Conservation (phyloP, 1,139 yeast species). For the Yamadazyma membranifaciens region DNA sequence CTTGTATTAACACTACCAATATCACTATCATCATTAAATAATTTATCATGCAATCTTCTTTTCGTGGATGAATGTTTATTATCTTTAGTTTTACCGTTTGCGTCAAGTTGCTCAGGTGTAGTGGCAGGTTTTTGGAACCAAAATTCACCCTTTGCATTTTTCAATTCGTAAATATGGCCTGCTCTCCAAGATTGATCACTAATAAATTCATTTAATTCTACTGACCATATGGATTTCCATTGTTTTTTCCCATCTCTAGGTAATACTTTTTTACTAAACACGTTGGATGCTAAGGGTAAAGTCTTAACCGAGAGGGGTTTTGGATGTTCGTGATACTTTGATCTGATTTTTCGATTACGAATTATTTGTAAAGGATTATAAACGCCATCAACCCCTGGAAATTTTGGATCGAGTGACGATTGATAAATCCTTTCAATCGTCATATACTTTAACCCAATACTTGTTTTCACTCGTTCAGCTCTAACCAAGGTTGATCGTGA, state of each 20-base stretch:
- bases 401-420: conserved; percentile 14
- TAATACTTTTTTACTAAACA: conserved; percentile 42
- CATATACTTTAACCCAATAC: conserved; percentile 51
- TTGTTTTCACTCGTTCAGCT: conserved; percentile 53
- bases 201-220: conserved; percentile 60
- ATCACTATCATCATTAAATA: conserved; percentile 23
- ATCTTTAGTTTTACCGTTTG: neutral
- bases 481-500: conserved; percentile 45
- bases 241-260: conserved; percentile 23
- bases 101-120: conserved; percentile 2
- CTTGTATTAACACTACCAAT: neutral
- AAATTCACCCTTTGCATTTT: conserved; percentile 50
- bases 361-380: conserved; percentile 82
- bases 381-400: conserved; percentile 58
- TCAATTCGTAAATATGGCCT: conserved; percentile 61
- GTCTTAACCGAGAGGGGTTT: conserved; percentile 31
- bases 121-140: conserved; percentile 49
- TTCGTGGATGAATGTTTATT: conserved; percentile 5
- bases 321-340: conserved; percentile 44
- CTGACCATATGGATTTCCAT: conserved; percentile 59
- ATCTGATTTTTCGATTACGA: conserved; percentile 60
- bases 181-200: conserved; percentile 68
- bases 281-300: conserved; percentile 53
- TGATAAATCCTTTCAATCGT: conserved; percentile 41
- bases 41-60: conserved; percentile 28